Conservation (phyloP, 257 asterid genomes). For the Orobanche coerulescens region DNA sequence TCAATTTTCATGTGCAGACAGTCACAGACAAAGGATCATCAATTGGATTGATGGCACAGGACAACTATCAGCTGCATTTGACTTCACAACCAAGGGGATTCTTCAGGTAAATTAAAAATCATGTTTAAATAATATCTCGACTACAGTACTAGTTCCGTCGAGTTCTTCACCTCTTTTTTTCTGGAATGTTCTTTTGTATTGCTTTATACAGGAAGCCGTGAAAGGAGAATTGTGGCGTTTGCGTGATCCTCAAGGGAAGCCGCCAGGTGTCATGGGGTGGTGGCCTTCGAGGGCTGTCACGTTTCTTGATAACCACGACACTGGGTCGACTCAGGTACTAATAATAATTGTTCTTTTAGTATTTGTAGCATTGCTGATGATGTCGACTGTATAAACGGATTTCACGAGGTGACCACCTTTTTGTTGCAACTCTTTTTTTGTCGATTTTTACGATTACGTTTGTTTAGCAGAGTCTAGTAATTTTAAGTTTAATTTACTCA, state of each 20-base stretch:
- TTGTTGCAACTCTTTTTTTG: background rate
- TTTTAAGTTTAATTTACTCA: slow-evolving; percentile 11
- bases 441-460: background rate
- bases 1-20: slow-evolving; percentile 46
- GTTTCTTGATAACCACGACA: slow-evolving; percentile 91
- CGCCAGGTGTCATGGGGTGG: slow-evolving; percentile 95
- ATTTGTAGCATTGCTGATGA: background rate
- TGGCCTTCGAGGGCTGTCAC: slow-evolving; percentile 96
- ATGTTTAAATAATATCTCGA: too few species aligned
- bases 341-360: slow-evolving; percentile 9
- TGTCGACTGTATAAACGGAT: background rate
- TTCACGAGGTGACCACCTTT: too few species aligned
- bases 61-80: slow-evolving; percentile 86
- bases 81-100: slow-evolving; percentile 93
- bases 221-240: slow-evolving; percentile 93
- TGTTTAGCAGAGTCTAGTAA: background rate
- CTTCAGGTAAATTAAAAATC: slow-evolving; percentile 57
- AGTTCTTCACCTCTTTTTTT: slow-evolving; percentile 15
- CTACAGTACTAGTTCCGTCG: background rate
- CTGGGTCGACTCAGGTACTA: slow-evolving; percentile 92
- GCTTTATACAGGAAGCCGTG: slow-evolving; percentile 73
- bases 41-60: slow-evolving; percentile 88
- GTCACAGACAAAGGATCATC: slow-evolving; percentile 84
- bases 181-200: background rate
- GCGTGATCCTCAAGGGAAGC: slow-evolving; percentile 76